Evolutionary conservation across 768 basidiomycete species (phyloP), one percentile per base, ranked within the genome.

Genomic region (Glaciozyma antarctica): DNA sequence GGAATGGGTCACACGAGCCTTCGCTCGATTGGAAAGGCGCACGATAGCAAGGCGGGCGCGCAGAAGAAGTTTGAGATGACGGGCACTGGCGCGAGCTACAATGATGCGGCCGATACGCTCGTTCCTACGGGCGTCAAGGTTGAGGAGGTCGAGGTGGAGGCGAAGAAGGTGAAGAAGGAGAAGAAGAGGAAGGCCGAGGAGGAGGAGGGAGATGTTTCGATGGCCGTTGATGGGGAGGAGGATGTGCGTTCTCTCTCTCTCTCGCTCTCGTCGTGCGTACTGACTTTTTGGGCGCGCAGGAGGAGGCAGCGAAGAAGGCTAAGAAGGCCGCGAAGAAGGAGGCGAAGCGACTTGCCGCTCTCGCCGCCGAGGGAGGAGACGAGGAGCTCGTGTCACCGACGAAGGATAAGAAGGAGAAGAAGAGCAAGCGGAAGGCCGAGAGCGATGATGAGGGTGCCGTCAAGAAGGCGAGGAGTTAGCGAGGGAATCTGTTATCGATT

Each of bases 1-100:
- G 86, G 90, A 71, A 80, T 81, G 54, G 93, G 94, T 65, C 80
- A 84, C 54, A 81, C 84, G 24, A 85, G 82, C 22, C 66, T 71
- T 12, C 69, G 69, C 8, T 60, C 61, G 7, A 45, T 65, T 43
- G 85, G 86, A 47, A 85, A 88, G 67, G 82, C 84, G 70, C 85
- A 84, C 70, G 81, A 79, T 1, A 82, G 82, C 52, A 73, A 80
- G 41, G 81, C 81, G 67, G 84, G 82, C 78, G 86, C 87, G 76
- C 88, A 90, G 76, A 82, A 81, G 71, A 83, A 82, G 72, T 93
- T 91, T 79, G 85, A 88, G 78, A 86, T 88, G 85, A 80, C 75
- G 52, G 86, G 88, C 51, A 86, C 85, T 70, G 76, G 75, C 19
- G 82, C 85, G 53, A 85, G 83, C 51, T 99, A 99, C 78, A 95